Percentiles rank a stretch among this genome's conserved stretches.
Evolutionary conservation across 1,284 basidiomycete species (phyloP).

Genomic region (Sporisorium reilianum): DNA sequence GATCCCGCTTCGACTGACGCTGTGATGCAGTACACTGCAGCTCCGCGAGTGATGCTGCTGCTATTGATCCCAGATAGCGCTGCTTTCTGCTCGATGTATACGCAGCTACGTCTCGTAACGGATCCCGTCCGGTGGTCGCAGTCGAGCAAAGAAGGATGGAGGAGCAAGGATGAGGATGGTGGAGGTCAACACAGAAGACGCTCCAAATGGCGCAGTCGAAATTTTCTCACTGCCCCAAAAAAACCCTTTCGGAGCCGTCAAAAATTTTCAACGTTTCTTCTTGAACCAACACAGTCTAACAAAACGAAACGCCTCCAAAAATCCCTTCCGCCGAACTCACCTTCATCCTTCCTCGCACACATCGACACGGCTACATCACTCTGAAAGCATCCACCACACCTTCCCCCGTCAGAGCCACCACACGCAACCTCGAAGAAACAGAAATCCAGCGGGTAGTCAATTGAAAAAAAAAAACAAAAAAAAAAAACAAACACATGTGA

Average conservation of each 20-base stretch:
- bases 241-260: neutral
- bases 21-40: neutral
- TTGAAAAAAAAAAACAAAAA: too few relatives aligned
- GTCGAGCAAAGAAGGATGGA: neutral
- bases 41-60: neutral
- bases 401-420: too few relatives aligned
- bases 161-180: neutral
- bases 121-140: neutral
- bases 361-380: too few relatives aligned
- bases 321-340: neutral
- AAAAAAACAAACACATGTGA: too few relatives aligned
- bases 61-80: neutral
- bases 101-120: neutral
- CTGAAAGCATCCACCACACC: too few relatives aligned
- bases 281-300: neutral
- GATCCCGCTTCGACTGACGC: neutral
- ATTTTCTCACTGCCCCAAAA: neutral
- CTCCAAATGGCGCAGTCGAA: neutral
- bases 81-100: neutral
- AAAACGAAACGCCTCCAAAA: neutral
- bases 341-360: too few relatives aligned
- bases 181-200: neutral
- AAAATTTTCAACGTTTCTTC: neutral
- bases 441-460: too few relatives aligned
- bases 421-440: too few relatives aligned